phyloP scores from a whole-genome alignment of 139 green algal species.

The Mychonastes homosphaera region DNA sequence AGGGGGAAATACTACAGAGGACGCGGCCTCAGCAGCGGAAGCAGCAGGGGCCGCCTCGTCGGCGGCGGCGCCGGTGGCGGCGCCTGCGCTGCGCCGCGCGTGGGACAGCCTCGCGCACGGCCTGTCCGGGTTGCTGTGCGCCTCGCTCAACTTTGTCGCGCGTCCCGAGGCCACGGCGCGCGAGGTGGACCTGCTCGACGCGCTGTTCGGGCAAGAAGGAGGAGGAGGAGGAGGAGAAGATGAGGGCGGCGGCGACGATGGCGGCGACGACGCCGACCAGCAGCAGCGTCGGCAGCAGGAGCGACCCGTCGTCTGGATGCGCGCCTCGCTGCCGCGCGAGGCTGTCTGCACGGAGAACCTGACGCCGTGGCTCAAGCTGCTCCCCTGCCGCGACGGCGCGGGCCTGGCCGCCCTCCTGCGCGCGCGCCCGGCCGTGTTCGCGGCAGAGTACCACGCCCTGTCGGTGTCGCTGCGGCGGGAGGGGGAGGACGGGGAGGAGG shows the following conservation, averaged over 20 bases:
- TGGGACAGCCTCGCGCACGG: constrained; percentile 40
- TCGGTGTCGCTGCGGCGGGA: constrained; percentile 14
- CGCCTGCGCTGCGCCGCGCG: background rate
- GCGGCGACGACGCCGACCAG: background rate
- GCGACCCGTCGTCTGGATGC: background rate
- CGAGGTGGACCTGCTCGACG: background rate
- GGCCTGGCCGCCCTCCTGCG: constrained; percentile 46
- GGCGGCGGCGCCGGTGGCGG: background rate
- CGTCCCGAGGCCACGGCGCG: constrained; percentile 7
- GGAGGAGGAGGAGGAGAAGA: background rate
- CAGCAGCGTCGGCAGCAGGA: background rate
- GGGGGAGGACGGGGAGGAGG: too few species aligned
- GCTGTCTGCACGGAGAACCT: constrained; percentile 84
- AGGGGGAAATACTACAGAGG: background rate
- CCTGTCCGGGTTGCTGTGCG: constrained; percentile 53
- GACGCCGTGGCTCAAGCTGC: constrained; percentile 79
- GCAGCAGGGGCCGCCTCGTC: background rate
- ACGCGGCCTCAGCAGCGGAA: constrained; percentile 1
- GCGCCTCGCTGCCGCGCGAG: constrained; percentile 56
- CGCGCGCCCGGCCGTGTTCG: constrained; percentile 37
- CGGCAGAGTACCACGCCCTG: constrained; percentile 45
- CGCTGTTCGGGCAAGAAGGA: background rate
- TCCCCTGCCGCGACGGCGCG: constrained; percentile 62
- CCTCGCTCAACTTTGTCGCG: constrained; percentile 36
- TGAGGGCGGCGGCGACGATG: background rate